Evolutionary conservation across 176 grass and related monocot genomes (phyloP), one percentile per base, ranked within the genome.

Genomic region (Aegilops tauschii): DNA sequence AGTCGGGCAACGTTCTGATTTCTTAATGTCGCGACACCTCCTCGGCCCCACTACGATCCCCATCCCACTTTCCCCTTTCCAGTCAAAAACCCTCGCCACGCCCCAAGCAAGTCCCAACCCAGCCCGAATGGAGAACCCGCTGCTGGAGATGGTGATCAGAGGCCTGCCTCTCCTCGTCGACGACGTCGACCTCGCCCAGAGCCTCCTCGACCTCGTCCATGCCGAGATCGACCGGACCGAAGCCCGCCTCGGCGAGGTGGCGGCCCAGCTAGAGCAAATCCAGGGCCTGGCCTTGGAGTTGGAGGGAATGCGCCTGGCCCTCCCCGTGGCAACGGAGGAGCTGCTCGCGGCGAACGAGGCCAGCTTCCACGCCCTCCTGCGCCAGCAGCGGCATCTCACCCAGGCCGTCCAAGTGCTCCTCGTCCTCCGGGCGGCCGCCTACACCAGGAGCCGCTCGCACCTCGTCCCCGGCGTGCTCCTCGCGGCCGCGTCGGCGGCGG

Each of bases 401-500:
- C n/a, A 84, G 31, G 82, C 23, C 65, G 28, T 54, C 74, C 4
- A 0, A 17, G 23, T 84, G 31, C 75, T 89, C 30, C 4, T 65
- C 75, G 4, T n/a, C 16, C 6, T 16, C 39, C 54, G 74, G 29
- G 31, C 67, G 40, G 1, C 14, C 76, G 56, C 87, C 56, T 39
- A 27, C 67, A 58, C 31, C 23, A 11, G 12, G 8, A 66, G 4
- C 63, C 87, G 82, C 76, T 69, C 58, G 40, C 76, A 2, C 11
- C 86, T 83, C 50, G 29, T 83, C 65, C 87, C 65, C 66, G 12
- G 80, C 32, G 29, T 84, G 40, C 58, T 79, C 49, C 36, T 83
- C 73, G 52, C 73, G 9, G 52, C 13, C 30, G 80, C 62, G 4
- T 66, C 65, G 9, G 79, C 86, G 4, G 50, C 73, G 25, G 31